phyloP scores from a whole-genome alignment of 2,329 filamentous ascomycete genomes.

The Mycocentrospora acerina region DNA sequence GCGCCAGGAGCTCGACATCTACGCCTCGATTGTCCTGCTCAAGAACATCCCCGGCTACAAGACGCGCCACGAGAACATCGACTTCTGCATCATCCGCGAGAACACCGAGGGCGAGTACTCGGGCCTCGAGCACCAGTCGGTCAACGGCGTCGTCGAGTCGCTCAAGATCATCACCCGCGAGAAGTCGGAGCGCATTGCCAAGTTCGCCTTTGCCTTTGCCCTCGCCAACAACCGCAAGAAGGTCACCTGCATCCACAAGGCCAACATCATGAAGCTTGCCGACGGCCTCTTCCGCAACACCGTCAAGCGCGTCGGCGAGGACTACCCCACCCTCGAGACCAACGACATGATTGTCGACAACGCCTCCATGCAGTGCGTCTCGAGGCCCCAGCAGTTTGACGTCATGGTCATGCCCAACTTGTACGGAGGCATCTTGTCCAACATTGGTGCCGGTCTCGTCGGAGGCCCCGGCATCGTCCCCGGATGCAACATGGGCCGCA shows the following conservation, averaged over 20 bases:
- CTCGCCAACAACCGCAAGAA: slow-evolving; percentile 99
- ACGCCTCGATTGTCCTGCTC: slow-evolving; percentile 95
- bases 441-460: slow-evolving; percentile 96
- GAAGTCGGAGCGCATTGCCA: slow-evolving; percentile 98
- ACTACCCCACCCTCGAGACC: slow-evolving; percentile 92
- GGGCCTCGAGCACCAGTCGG: slow-evolving; percentile 97
- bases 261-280: slow-evolving; percentile 99
- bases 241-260: slow-evolving; percentile 99
- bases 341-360: slow-evolving; percentile 99
- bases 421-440: slow-evolving; percentile 98
- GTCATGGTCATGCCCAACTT: slow-evolving; percentile 99
- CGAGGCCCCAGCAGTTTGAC: slow-evolving; percentile 95
- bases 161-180: slow-evolving; percentile 99
- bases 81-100: slow-evolving; percentile 99
- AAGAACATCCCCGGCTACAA: slow-evolving; percentile 99
- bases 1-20: slow-evolving; percentile 99
- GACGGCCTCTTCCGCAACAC: slow-evolving; percentile 98
- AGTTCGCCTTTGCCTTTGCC: slow-evolving; percentile 97
- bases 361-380: slow-evolving; percentile 98
- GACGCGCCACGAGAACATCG: slow-evolving; percentile 95
- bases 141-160: slow-evolving; percentile 93
- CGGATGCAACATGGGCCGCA: slow-evolving; percentile 98
- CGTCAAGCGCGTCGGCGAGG: slow-evolving; percentile 88
- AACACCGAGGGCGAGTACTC: slow-evolving; percentile 99
- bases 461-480: slow-evolving; percentile 96